These are phyloP conservation scores for Kuraishia piskuri DNA, from an alignment of 805 yeast species.

Conservation along the genomic window DNA sequence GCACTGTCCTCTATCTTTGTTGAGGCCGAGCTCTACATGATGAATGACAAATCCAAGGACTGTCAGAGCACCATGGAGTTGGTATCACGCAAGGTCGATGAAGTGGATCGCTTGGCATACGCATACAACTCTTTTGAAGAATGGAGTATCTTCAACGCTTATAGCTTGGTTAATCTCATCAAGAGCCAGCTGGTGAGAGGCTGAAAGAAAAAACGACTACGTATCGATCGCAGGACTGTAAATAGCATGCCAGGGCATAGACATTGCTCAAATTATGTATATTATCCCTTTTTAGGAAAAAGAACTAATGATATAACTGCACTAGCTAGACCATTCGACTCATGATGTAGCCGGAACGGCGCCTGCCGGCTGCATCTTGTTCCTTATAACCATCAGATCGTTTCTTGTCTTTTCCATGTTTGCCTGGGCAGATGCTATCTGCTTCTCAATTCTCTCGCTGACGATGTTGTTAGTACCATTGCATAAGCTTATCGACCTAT, in stretches of 20 bases:
- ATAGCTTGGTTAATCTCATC: constrained; percentile 56
- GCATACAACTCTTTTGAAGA: constrained; percentile 62
- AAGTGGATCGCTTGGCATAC: constrained; percentile 45
- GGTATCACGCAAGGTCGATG: constrained; percentile 49
- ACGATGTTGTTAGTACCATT: not conserved
- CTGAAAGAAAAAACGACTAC: constrained; percentile 12
- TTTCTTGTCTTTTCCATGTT: constrained; percentile 53
- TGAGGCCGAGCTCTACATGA: constrained; percentile 70
- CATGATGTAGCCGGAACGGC: not conserved
- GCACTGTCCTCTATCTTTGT: constrained; percentile 64
- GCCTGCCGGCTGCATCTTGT: constrained; percentile 14
- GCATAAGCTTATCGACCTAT: not conserved
- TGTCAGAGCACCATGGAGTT: constrained; percentile 54
- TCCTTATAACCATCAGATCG: constrained; percentile 34
- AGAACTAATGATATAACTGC: not conserved
- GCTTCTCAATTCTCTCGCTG: constrained; percentile 57
- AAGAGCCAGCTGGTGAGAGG: constrained; percentile 65
- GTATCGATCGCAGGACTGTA: not conserved
- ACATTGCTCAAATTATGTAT: not conserved
- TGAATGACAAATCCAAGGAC: constrained; percentile 55
- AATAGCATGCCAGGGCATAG: not conserved
- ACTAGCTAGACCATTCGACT: not conserved
- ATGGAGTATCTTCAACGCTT: constrained; percentile 65
- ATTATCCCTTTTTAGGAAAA: not conserved
- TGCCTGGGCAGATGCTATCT: constrained; percentile 47